Percentiles rank a stretch among this genome's conserved stretches.
phyloP scores from a whole-genome alignment of 176 grass and related monocot genomes.

The Oryza rufipogon region DNA sequence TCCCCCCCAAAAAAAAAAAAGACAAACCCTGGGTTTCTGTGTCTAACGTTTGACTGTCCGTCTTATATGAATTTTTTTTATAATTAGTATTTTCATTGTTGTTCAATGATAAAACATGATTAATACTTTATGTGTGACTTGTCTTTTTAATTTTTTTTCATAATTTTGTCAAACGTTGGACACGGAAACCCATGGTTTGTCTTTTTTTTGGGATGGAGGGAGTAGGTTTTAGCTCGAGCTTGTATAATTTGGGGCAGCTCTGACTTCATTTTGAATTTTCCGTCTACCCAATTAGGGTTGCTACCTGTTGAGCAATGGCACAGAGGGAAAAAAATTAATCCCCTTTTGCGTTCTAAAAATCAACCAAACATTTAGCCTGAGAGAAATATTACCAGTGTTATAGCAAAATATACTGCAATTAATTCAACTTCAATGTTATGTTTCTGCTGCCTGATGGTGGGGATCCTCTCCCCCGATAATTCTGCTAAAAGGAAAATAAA shows the following conservation, averaged over 20 bases:
- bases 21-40: no score
- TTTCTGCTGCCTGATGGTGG: not conserved
- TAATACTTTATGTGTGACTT: no score
- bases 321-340: not conserved
- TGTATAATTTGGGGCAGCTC: not conserved
- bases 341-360: not conserved
- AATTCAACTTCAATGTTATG: slow-evolving; percentile 12
- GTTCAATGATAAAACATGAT: no score
- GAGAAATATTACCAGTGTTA: not conserved
- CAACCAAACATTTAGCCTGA: not conserved
- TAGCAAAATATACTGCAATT: not conserved
- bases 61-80: no score
- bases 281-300: not conserved
- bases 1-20: no score
- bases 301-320: not conserved
- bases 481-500: not conserved
- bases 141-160: no score
- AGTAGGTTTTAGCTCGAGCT: not conserved
- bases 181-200: no score
- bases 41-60: no score
- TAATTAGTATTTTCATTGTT: no score
- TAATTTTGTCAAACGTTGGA: no score
- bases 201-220: no score
- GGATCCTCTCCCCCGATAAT: not conserved
- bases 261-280: no score